Conservation (phyloP, 805 yeast species). For the Kodamaea leandrae region DNA sequence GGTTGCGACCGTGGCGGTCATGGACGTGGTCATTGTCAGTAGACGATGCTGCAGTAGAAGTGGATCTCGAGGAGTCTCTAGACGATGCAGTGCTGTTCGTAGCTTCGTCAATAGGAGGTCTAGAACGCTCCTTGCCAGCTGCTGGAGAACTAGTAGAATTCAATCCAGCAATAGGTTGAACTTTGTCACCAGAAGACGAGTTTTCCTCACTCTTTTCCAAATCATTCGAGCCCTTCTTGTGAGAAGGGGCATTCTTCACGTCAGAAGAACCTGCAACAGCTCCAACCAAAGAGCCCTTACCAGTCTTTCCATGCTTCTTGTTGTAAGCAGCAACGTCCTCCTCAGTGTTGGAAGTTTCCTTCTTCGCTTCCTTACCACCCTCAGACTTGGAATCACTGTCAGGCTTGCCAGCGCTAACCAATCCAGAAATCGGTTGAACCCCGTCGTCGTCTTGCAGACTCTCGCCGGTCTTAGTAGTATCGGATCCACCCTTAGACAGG, state of each 20-base stretch:
- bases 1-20: no score
- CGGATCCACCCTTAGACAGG: conserved; percentile 1
- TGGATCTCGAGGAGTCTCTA: not conserved
- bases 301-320: conserved; percentile 26
- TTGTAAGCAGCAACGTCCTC: conserved; percentile 25
- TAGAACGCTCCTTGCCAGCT: no score
- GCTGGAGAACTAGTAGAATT: no score
- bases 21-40: not conserved
- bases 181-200: not conserved
- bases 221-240: conserved; percentile 8
- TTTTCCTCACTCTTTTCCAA: not conserved
- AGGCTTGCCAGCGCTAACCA: conserved; percentile 3
- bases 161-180: no score
- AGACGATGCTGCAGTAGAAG: not conserved
- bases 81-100: no score
- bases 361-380: not conserved
- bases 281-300: conserved; percentile 22
- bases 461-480: not conserved
- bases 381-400: not conserved
- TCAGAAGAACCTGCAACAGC: conserved; percentile 21
- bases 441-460: conserved; percentile 8
- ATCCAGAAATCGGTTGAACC: conserved; percentile 18
- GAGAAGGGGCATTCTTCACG: conserved; percentile 17
- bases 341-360: conserved; percentile 13
- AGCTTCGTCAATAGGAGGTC: no score